A percentile compares a stretch with the other conserved stretches of the same genome.
phyloP scores from a whole-genome alignment of 768 basidiomycete genomes.

The Leccinum longicurvipes region DNA sequence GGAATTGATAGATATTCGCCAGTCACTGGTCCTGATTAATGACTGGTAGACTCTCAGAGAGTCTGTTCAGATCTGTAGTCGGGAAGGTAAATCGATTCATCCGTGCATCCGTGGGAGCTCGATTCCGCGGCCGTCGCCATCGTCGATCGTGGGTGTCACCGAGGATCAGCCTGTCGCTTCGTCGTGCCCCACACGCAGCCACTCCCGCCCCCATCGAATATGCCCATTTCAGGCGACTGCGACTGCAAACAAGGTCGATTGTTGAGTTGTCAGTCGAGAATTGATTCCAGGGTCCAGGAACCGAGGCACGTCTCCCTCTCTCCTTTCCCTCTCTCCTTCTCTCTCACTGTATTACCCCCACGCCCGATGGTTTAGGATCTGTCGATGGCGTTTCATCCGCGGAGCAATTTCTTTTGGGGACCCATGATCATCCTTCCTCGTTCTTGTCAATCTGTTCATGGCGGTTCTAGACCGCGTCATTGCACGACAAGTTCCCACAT shows the following conservation, averaged over 20 bases:
- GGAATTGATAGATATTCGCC: neutral
- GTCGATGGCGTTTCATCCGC: neutral
- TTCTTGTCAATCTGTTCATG: neutral
- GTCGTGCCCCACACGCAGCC: slow-evolving; percentile 5
- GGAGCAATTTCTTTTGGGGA: neutral
- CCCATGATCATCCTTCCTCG: neutral
- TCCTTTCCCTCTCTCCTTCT: neutral
- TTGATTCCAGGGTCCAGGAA: slow-evolving; percentile 7
- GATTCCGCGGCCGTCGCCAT: neutral
- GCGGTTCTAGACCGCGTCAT: neutral
- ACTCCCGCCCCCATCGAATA: neutral
- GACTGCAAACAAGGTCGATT: neutral
- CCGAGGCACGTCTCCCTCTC: neutral
- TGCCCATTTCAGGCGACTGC: neutral
- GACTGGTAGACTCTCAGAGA: neutral
- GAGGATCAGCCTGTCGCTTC: neutral
- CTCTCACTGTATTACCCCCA: neutral
- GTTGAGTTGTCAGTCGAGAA: neutral
- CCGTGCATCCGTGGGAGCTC: neutral
- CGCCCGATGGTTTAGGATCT: neutral
- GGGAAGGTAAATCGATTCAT: neutral
- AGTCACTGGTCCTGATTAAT: neutral
- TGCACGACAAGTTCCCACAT: neutral
- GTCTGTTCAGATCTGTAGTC: neutral
- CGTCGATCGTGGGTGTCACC: slow-evolving; percentile 5